Evolutionary conservation across 805 yeast genomes (phyloP).

Genomic region (Pichia occidentalis): DNA sequence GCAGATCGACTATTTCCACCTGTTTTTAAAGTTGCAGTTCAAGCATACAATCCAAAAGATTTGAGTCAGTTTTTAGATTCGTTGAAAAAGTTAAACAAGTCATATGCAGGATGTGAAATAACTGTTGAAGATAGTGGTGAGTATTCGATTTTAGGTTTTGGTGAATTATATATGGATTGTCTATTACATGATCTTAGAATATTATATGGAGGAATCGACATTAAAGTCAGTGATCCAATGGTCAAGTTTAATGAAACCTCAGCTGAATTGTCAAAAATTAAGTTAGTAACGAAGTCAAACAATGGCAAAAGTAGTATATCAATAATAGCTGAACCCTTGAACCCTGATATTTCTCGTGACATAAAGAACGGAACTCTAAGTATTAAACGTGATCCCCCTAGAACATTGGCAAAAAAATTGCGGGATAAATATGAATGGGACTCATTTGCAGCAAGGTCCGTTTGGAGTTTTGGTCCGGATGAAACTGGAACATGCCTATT

Average conservation of each 20-base stretch:
- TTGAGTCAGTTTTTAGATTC: constrained; percentile 69
- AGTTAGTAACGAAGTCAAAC: constrained; percentile 54
- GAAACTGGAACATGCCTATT: constrained; percentile 45
- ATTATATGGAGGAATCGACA: constrained; percentile 55
- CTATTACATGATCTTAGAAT: constrained; percentile 68
- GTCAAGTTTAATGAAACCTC: constrained; percentile 77
- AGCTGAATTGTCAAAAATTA: constrained; percentile 55
- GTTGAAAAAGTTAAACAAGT: constrained; percentile 50
- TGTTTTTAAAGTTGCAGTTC: constrained; percentile 74
- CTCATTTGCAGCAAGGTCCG: constrained; percentile 69
- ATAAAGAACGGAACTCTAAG: constrained; percentile 41
- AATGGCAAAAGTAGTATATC: constrained; percentile 54
- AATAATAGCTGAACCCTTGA: constrained; percentile 70
- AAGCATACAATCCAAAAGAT: constrained; percentile 75
- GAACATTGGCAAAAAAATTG: constrained; percentile 47
- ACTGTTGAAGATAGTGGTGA: constrained; percentile 87
- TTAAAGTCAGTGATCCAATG: constrained; percentile 81
- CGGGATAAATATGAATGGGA: constrained; percentile 70
- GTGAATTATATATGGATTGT: constrained; percentile 85
- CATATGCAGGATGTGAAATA: constrained; percentile 61
- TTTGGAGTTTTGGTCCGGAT: constrained; percentile 71
- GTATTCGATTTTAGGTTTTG: constrained; percentile 71
- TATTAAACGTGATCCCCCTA: constrained; percentile 29
- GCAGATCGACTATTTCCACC: constrained; percentile 45
- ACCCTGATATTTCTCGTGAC: constrained; percentile 46